A percentile compares a stretch with the other conserved stretches of the same genome.
Evolutionary conservation across 2,329 filamentous ascomycete species (phyloP).

Genomic region (Penicillium sp.): DNA sequence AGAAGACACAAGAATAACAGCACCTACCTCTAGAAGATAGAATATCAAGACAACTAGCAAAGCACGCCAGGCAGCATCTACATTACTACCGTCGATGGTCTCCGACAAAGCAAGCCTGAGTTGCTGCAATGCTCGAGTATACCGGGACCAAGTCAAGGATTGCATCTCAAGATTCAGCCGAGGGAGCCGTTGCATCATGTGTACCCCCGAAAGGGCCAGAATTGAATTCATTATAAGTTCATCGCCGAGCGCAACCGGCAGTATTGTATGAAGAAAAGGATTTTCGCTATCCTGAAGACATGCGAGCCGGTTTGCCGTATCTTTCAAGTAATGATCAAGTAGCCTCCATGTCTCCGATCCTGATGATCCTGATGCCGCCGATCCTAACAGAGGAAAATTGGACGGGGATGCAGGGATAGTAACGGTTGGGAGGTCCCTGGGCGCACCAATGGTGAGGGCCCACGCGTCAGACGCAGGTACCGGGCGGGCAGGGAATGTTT

Average conservation of each 20-base stretch:
- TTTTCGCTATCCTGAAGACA: slow-evolving; percentile 27
- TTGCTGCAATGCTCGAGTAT: slow-evolving; percentile 22
- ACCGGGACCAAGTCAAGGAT: slow-evolving; percentile 22
- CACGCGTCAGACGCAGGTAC: slow-evolving; percentile 16
- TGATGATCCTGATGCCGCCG: slow-evolving; percentile 10
- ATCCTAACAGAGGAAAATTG: slow-evolving; percentile 17
- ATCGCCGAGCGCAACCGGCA: slow-evolving; percentile 23
- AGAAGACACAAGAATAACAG: neutral
- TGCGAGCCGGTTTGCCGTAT: slow-evolving; percentile 27
- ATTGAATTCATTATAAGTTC: slow-evolving; percentile 27
- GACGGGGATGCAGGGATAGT: slow-evolving; percentile 19
- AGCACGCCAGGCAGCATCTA: slow-evolving; percentile 20
- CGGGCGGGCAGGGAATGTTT: neutral
- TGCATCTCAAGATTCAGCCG: slow-evolving; percentile 14
- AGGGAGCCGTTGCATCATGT: slow-evolving; percentile 25
- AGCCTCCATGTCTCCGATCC: slow-evolving; percentile 22
- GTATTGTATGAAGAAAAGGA: slow-evolving; percentile 26
- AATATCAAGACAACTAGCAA: slow-evolving; percentile 24
- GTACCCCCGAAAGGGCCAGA: slow-evolving; percentile 21
- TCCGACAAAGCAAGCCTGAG: slow-evolving; percentile 20
- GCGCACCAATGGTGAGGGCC: slow-evolving; percentile 16
- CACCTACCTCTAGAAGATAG: slow-evolving; percentile 24
- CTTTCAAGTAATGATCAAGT: slow-evolving; percentile 26
- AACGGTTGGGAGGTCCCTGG: slow-evolving; percentile 10
- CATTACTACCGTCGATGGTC: neutral